phyloP scores from a whole-genome alignment of 225 moss, liverwort and hornwort genomes.

The Asterella californica region DNA sequence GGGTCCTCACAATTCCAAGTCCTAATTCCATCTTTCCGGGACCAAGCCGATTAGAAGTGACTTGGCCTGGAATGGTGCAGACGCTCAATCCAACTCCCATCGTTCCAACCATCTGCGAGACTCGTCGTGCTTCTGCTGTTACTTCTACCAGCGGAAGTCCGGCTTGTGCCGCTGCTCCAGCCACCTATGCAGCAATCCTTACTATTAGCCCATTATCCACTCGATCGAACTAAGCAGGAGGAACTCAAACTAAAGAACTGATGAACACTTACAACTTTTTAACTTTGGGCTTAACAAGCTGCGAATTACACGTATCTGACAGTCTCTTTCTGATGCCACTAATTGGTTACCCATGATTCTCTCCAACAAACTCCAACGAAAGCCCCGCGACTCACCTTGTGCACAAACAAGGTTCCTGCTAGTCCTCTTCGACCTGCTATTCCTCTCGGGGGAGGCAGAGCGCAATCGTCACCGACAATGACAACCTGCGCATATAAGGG shows the following conservation, averaged over 20 bases:
- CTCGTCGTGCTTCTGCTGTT: conserved; percentile 82
- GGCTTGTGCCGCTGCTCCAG: conserved; percentile 84
- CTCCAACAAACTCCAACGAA: background rate
- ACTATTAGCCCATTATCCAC: background rate
- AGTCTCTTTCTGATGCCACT: background rate
- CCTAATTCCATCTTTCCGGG: conserved; percentile 97
- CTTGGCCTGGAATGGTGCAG: conserved; percentile 88
- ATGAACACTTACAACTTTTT: background rate
- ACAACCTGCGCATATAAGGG: conserved; percentile 50
- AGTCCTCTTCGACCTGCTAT: conserved; percentile 85
- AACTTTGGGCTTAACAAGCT: background rate
- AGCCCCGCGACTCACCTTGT: conserved; percentile 58
- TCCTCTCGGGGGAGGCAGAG: conserved; percentile 90
- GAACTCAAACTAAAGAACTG: background rate
- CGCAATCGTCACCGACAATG: conserved; percentile 97
- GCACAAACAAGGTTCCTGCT: conserved; percentile 94
- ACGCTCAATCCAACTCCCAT: conserved; percentile 96
- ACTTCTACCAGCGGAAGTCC: conserved; percentile 72
- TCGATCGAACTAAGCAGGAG: background rate
- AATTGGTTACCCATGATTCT: background rate
- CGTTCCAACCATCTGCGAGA: conserved; percentile 85
- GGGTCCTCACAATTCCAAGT: conserved; percentile 82
- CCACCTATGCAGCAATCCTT: conserved; percentile 50
- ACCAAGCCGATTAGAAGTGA: conserved; percentile 78
- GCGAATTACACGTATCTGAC: background rate